phyloP scores from a whole-genome alignment of 768 basidiomycete species.

The Trametopsis cervina region DNA sequence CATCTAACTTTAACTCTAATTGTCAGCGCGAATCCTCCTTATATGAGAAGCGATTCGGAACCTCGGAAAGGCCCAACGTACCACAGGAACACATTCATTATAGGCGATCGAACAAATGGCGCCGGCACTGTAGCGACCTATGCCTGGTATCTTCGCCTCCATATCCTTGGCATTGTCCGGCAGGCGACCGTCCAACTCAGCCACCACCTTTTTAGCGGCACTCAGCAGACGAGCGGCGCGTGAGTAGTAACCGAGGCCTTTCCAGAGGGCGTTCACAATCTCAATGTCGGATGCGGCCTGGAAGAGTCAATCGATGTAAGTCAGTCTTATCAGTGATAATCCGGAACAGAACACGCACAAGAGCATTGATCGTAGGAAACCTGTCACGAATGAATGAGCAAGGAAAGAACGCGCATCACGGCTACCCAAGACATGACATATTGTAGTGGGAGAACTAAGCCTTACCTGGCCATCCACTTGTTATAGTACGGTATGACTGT shows the following conservation, averaged over 20 bases:
- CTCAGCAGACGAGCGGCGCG: conserved; percentile 74
- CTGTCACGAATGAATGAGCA: conserved; percentile 27
- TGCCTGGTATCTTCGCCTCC: conserved; percentile 79
- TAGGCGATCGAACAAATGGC: conserved; percentile 85
- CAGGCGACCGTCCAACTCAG: conserved; percentile 58
- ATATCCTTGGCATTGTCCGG: conserved; percentile 77
- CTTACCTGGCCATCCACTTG: conserved; percentile 77
- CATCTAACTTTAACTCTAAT: conserved; percentile 56
- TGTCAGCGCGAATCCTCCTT: background rate
- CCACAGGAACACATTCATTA: conserved; percentile 75
- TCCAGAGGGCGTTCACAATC: conserved; percentile 85
- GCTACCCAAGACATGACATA: no score
- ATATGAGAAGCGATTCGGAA: background rate
- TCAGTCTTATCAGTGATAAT: background rate
- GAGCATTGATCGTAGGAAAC: conserved; percentile 74
- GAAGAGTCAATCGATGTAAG: background rate
- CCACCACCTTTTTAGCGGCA: conserved; percentile 77
- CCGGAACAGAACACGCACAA: conserved; percentile 38
- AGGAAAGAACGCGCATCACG: no score
- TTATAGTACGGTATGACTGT: conserved; percentile 95
- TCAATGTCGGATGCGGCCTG: conserved; percentile 71
- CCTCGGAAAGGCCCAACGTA: conserved; percentile 34
- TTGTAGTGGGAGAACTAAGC: conserved; percentile 6
- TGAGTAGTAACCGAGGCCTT: conserved; percentile 87
- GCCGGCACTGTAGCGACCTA: conserved; percentile 86